phyloP scores from a whole-genome alignment of 2,329 filamentous ascomycete species.

The Waltergamsia citrina region DNA sequence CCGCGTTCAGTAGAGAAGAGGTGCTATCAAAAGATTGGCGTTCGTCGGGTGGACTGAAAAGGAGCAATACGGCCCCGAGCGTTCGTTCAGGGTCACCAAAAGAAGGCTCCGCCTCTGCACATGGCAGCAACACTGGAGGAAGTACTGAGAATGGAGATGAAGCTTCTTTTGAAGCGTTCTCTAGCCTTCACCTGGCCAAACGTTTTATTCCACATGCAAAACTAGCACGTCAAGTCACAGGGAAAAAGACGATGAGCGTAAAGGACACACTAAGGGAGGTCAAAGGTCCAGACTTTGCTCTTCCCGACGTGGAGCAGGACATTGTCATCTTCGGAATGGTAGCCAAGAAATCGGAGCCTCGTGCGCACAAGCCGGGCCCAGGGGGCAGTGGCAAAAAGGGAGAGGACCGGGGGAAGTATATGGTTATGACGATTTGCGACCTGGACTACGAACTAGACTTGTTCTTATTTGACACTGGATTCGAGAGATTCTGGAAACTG shows the following conservation, averaged over 20 bases:
- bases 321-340: conserved; percentile 84
- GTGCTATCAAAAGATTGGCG: conserved; percentile 30
- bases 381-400: conserved; percentile 34
- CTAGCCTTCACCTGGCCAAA: conserved; percentile 72
- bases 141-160: conserved; percentile 8
- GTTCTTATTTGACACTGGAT: conserved; percentile 85
- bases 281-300: conserved; percentile 72
- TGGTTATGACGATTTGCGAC: conserved; percentile 82
- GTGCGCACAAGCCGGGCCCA: conserved; percentile 39
- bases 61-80: conserved; percentile 33
- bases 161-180: conserved; percentile 68
- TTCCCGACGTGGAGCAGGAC: conserved; percentile 77
- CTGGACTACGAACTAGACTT: conserved; percentile 85
- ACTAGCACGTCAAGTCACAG: conserved; percentile 66
- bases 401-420: conserved; percentile 71
- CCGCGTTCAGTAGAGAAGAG: conserved; percentile 55
- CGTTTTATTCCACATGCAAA: conserved; percentile 75
- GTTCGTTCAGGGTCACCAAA: conserved; percentile 7
- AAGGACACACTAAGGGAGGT: conserved; percentile 74
- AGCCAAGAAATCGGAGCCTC: conserved; percentile 78
- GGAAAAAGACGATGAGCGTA: conserved; percentile 68
- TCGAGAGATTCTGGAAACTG: conserved; percentile 91
- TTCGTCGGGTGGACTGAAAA: conserved; percentile 15
- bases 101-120: background rate
- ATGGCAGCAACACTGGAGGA: conserved; percentile 7